Percentiles rank a stretch among this genome's conserved stretches.
These are phyloP conservation scores for Sutorius australiensis DNA, from an alignment of 768 basidiomycete species.

Conservation along the genomic window DNA sequence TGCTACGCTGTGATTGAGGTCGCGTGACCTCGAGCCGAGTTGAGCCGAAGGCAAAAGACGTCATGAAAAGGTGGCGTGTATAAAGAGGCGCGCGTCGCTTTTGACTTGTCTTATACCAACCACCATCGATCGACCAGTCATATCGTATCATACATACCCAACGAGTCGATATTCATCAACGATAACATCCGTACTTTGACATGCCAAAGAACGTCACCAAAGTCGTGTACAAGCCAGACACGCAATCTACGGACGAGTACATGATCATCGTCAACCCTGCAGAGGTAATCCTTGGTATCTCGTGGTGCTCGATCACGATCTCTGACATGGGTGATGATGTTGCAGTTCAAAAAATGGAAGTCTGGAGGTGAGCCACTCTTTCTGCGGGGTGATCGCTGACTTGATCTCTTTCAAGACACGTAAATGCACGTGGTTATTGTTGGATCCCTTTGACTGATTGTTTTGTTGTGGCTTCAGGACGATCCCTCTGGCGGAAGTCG, in stretches of 20 bases:
- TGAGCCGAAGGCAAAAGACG: conserved; percentile 16
- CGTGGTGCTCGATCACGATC: not conserved
- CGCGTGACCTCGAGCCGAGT: conserved; percentile 29
- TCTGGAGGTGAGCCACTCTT: conserved; percentile 56
- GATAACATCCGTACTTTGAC: conserved; percentile 6
- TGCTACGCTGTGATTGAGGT: conserved; percentile 19
- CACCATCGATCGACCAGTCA: conserved; percentile 5
- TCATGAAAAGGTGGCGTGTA: conserved; percentile 24
- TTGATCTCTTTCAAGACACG: conserved; percentile 51
- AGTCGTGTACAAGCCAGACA: conserved; percentile 77
- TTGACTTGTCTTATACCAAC: not conserved
- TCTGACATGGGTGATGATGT: conserved; percentile 9
- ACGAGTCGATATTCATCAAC: conserved; percentile 2
- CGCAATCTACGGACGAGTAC: conserved; percentile 70
- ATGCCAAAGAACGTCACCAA: conserved; percentile 54
- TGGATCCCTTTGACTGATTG: conserved; percentile 12
- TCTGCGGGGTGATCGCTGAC: conserved; percentile 4
- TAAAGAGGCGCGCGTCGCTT: conserved; percentile 22
- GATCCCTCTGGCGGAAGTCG: conserved; percentile 68
- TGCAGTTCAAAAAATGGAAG: conserved; percentile 75
- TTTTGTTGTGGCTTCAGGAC: conserved; percentile 38
- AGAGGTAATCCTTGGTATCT: conserved; percentile 45
- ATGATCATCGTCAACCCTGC: conserved; percentile 61
- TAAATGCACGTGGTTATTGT: conserved; percentile 34
- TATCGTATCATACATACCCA: conserved; percentile 16